Conservation (phyloP, 208 protist species). For the Leishmania mexicana region DNA sequence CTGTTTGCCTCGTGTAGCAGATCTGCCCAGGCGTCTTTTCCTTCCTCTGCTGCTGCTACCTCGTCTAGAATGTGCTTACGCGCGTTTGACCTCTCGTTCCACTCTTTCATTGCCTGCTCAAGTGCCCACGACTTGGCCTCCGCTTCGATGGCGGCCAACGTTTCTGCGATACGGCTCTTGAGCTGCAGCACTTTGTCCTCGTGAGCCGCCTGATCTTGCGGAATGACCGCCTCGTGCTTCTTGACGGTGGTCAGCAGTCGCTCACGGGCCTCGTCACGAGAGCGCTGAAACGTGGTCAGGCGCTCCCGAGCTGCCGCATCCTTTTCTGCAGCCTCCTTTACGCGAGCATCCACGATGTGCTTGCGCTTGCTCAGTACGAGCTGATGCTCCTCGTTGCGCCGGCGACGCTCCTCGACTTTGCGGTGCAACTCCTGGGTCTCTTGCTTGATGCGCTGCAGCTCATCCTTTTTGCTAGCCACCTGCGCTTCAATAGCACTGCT, state of each 20-base stretch:
- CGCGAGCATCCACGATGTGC: conserved; percentile 33
- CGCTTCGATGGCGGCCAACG: conserved; percentile 46
- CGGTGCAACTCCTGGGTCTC: conserved; percentile 58
- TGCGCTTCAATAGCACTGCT: conserved; percentile 67
- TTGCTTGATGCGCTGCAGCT: conserved; percentile 62
- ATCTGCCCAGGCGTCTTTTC: conserved; percentile 72
- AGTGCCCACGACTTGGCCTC: conserved; percentile 84
- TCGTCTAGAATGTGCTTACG: conserved; percentile 67
- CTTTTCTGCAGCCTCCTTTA: conserved; percentile 55
- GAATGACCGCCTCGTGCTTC: conserved; percentile 53
- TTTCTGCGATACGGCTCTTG: conserved; percentile 51
- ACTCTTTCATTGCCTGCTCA: conserved; percentile 70
- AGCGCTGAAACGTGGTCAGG: conserved; percentile 46
- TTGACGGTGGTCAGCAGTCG: conserved; percentile 50
- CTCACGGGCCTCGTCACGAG: conserved; percentile 50
- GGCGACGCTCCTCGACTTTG: conserved; percentile 74
- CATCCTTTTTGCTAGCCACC: conserved; percentile 63
- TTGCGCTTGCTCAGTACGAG: conserved; percentile 58
- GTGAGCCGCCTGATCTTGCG: conserved; percentile 51
- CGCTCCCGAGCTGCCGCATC: conserved; percentile 54
- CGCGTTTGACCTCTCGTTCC: conserved; percentile 63
- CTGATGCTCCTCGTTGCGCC: conserved; percentile 73
- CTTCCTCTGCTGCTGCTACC: conserved; percentile 48
- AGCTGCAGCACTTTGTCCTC: conserved; percentile 47
- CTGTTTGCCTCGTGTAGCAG: conserved; percentile 65